Percentiles rank a stretch among this genome's conserved stretches.
phyloP scores from a whole-genome alignment of 1,284 basidiomycete genomes.

The Wallemia hederae region DNA sequence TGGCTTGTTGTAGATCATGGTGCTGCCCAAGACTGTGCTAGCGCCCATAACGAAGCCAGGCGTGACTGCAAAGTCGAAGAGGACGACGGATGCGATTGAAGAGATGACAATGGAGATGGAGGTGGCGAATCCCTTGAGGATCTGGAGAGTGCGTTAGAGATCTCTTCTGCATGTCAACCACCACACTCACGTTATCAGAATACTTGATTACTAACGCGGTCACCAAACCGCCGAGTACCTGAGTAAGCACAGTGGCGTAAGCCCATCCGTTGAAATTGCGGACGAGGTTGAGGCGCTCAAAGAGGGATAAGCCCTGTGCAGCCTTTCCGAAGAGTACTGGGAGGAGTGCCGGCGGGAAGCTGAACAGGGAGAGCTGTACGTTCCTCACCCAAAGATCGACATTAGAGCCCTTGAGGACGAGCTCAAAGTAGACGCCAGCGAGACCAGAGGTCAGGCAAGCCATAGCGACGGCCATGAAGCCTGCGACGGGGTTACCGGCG shows the following conservation, averaged over 20 bases:
- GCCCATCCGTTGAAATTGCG: conserved; percentile 49
- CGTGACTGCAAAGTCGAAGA: conserved; percentile 67
- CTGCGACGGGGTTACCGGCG: conserved; percentile 49
- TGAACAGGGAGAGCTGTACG: conserved; percentile 81
- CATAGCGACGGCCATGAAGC: conserved; percentile 51
- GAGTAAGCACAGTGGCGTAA: conserved; percentile 60
- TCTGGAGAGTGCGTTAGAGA: conserved; percentile 21
- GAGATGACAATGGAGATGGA: conserved; percentile 74
- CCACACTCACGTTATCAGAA: conserved; percentile 17
- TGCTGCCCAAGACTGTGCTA: conserved; percentile 49
- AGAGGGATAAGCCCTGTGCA: conserved; percentile 10
- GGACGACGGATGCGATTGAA: conserved; percentile 57
- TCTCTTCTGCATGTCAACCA: neutral
- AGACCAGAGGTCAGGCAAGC: conserved; percentile 89
- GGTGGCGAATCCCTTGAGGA: conserved; percentile 78
- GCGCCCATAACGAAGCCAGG: conserved; percentile 56
- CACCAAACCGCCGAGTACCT: conserved; percentile 65
- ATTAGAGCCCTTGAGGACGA: conserved; percentile 68
- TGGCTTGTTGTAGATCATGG: conserved; percentile 60
- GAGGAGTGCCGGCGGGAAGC: conserved; percentile 57
- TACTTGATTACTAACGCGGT: conserved; percentile 37
- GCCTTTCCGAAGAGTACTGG: conserved; percentile 38
- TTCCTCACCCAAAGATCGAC: conserved; percentile 88
- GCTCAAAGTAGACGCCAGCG: conserved; percentile 96
- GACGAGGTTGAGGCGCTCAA: conserved; percentile 11